These are phyloP conservation scores for Colletotrichum plurivorum DNA, from an alignment of 2,329 filamentous ascomycete genomes.

Conservation along the genomic window DNA sequence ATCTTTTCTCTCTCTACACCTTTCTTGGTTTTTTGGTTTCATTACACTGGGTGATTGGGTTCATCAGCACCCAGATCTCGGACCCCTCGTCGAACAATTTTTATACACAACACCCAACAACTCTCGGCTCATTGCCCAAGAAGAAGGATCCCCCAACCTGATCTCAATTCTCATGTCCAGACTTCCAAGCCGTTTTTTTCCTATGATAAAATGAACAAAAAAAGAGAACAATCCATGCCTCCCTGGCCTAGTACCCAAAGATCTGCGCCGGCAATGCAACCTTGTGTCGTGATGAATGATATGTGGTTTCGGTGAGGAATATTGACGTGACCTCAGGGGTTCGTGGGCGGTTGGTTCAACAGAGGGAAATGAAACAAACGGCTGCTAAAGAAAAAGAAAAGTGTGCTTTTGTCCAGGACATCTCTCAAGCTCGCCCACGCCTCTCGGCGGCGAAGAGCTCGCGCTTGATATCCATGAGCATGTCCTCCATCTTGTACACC, in stretches of 20 bases:
- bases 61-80: constrained; percentile 21
- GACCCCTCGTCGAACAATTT: constrained; percentile 20
- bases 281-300: constrained; percentile 32
- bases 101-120: constrained; percentile 13
- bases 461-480: constrained; percentile 83
- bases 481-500: constrained; percentile 80
- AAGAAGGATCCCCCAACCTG: not conserved
- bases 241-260: constrained; percentile 25
- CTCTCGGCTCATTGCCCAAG: constrained; percentile 5
- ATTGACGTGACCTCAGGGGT: constrained; percentile 12
- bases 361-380: not conserved
- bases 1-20: not conserved
- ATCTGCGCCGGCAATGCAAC: constrained; percentile 34
- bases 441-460: constrained; percentile 80
- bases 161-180: constrained; percentile 8
- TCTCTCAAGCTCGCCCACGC: constrained; percentile 60
- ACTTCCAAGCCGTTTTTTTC: constrained; percentile 14
- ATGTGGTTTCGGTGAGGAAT: constrained; percentile 14
- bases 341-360: too few species aligned
- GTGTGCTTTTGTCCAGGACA: too few species aligned
- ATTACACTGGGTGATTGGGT: constrained; percentile 28
- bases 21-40: constrained; percentile 2
- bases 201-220: not conserved
- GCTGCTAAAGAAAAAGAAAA: not conserved
- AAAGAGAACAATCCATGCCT: not conserved